Percentiles rank a stretch among this genome's conserved stretches.
Conservation (phyloP, 345 rosid genomes). For the Melastoma malabathricum region DNA sequence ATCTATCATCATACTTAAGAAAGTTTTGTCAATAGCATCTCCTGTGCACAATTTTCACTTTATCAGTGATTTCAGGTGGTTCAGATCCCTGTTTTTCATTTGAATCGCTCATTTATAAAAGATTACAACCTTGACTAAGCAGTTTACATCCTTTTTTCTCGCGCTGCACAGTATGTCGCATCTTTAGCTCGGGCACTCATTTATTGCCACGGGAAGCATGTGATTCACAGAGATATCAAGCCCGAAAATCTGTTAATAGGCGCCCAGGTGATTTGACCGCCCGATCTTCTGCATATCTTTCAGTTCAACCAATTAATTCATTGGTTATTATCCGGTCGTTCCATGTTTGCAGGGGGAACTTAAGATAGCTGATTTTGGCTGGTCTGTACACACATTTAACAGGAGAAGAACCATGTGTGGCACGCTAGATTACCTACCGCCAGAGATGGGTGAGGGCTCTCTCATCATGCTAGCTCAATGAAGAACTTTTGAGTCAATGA, state of each 20-base stretch:
- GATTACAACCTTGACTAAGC: neutral
- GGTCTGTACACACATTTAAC: slow-evolving; percentile 98
- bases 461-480: no score
- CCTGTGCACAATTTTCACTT: no score
- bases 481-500: no score
- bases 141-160: no score
- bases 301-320: no score
- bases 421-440: slow-evolving; percentile 93
- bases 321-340: no score
- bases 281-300: no score
- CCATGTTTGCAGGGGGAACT: slow-evolving; percentile 66
- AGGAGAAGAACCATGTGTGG: slow-evolving; percentile 97
- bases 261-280: slow-evolving; percentile 75
- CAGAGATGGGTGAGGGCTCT: slow-evolving; percentile 74
- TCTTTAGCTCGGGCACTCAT: slow-evolving; percentile 93
- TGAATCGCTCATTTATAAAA: neutral
- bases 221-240: slow-evolving; percentile 92
- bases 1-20: no score
- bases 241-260: slow-evolving; percentile 90
- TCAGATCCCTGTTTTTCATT: no score
- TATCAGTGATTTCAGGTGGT: no score
- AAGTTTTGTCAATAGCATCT: no score
- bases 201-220: slow-evolving; percentile 98
- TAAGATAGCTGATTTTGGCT: slow-evolving; percentile 98
- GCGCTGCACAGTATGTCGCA: slow-evolving; percentile 60